Base-by-base conservation (phyloP, 495 filamentous ascomycete species). In the Parachaetomium inaequale region DNA sequence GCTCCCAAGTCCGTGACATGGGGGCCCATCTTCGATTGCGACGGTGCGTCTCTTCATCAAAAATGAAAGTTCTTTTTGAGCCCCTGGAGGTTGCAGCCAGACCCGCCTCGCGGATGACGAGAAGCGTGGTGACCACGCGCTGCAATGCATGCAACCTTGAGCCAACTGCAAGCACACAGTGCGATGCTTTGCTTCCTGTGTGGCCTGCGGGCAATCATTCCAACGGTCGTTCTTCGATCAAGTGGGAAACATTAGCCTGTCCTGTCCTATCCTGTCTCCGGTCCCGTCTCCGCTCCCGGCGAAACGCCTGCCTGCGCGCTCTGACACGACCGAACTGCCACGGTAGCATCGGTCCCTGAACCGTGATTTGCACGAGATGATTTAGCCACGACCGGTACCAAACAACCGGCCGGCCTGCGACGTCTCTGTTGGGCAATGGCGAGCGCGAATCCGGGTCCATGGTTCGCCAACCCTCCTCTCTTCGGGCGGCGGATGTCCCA, bases 341-440 rank as follows among this genome's bases (percentile, higher is more conserved):
- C 11, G 2, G 45, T 59, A 6, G 47, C 58, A 59, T 52, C 28
- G 58, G 26, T 21, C 15, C 21, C 46, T 45, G 46, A 21, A 7
- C 17, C 36, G 58, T 52, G 34, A 52, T 52, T 50, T 59, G 32
- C 46, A 31, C 17, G 46, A 29, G 11, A 4, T 12, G 7, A 38
- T 59, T 59, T 59, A 59, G 57, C 46, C 57, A 59, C 15, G 32
- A 59, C 46, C 57, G 57, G 57, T 51, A 59, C 57, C 57, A 59
- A 36, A 36, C 14, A 28, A 52, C 40, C 32, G 25, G 14, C 19
- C 32, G 32, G 4, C 17, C 17, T 40, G 58, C 46, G 58, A 43
- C 58, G 34, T 52, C 46, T 52, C 58, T 31, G 58, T 59, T 29
- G 14, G 55, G 55, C n/a, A 45, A 46, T 32, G 26, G 40, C 17